Evolutionary conservation across 1,139 yeast genomes (phyloP), one percentile per base, ranked within the genome.

Genomic region (Insectozyma bohioensis): DNA sequence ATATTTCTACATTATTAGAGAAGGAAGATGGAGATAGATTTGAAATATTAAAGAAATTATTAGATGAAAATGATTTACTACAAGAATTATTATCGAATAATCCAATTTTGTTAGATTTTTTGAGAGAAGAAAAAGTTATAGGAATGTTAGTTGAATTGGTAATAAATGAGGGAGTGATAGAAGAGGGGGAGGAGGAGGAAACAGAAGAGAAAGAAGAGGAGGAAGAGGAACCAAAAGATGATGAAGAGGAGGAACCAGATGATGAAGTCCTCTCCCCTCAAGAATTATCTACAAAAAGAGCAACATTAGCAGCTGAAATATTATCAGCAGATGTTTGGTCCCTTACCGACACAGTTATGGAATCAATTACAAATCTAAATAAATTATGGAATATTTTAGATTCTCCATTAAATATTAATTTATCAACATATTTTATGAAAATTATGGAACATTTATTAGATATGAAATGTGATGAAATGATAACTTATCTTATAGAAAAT

Each of bases 291-390:
- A 68, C 76, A 12, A 72, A 90, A 45, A 72, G 87, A 49, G 94
- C 96, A 4, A 84, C 88, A 34, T 75, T 90, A 42, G 92, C 96
- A 4, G 86, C 96, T 1, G 98, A 94, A 54, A 83, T 92, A 27
- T 67, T 92, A 26, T 79, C 92, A 36, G 88, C 95, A 4, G 97
- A 92, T 52, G 94, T 88, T 6, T 92, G 97, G 97, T 85, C 95
- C 4, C 70, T 94, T 23, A 85, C 96, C 4, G 96, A 92, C 48
- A 81, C 95, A 1, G 81, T 92, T 31, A 83, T 92, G 83, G 94
- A 85, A 48, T 77, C 80, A 39, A 68, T 77, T 3, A 71, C 67
- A 12, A 69, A 85, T 32, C 59, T 94, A 43, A 76, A 77, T 40
- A 78, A 73, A 49, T 64, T 92, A 35, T 92, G 98, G 98, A 61